phyloP scores from a whole-genome alignment of 2,329 filamentous ascomycete species.

The Scedosporium dehoogii region DNA sequence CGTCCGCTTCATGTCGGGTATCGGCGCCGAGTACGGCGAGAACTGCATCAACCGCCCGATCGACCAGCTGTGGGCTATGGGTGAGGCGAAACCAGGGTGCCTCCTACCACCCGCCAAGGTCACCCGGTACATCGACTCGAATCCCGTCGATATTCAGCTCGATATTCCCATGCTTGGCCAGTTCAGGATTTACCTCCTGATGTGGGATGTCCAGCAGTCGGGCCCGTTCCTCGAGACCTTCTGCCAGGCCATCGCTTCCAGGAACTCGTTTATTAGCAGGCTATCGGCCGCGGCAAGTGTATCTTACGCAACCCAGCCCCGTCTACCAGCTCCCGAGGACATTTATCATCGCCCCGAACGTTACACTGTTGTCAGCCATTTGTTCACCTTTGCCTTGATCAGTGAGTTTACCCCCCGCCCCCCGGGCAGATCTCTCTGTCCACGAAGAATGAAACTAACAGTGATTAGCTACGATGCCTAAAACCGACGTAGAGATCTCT shows the following conservation, averaged over 20 bases:
- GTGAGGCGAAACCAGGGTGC: conserved; percentile 42
- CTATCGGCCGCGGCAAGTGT: conserved; percentile 47
- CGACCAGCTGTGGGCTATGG: conserved; percentile 29
- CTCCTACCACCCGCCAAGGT: conserved; percentile 58
- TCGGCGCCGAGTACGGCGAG: conserved; percentile 51
- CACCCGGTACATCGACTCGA: conserved; percentile 66
- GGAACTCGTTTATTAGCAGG: conserved; percentile 46
- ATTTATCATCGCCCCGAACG: conserved; percentile 57
- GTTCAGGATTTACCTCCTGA: conserved; percentile 65
- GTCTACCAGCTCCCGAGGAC: conserved; percentile 48
- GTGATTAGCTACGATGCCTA: conserved; percentile 44
- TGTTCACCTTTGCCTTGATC: conserved; percentile 61
- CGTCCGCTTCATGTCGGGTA: conserved; percentile 63
- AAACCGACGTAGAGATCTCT: conserved; percentile 53
- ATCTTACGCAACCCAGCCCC: conserved; percentile 52
- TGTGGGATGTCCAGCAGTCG: conserved; percentile 48
- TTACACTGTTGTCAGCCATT: conserved; percentile 56
- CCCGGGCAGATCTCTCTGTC: background rate
- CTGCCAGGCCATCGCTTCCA: conserved; percentile 41
- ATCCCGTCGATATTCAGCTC: conserved; percentile 66
- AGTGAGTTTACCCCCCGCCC: conserved; percentile 33
- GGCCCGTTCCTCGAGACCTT: conserved; percentile 50
- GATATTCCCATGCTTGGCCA: conserved; percentile 71
- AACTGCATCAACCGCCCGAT: conserved; percentile 39
- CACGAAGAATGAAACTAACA: background rate